phyloP scores from a whole-genome alignment of 2,329 filamentous ascomycete species.

The Exophiala phaeomuriformis region DNA sequence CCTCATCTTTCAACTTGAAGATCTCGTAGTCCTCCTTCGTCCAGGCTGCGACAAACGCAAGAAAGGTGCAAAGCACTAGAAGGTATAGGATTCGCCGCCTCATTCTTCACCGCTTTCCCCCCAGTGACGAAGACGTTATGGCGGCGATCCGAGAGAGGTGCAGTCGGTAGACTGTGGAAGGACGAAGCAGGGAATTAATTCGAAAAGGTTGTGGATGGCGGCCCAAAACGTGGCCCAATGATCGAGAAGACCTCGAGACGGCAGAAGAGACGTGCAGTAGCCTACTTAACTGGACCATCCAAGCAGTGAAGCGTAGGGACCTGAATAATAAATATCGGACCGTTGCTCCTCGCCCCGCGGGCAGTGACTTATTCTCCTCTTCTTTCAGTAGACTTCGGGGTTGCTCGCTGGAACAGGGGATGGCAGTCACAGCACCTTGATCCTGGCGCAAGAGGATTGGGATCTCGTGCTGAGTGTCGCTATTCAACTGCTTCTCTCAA shows the following conservation, averaged over 20 bases:
- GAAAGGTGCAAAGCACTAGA: slow-evolving; percentile 60
- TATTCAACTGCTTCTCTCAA: neutral
- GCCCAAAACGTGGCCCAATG: slow-evolving; percentile 24
- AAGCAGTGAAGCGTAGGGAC: slow-evolving; percentile 5
- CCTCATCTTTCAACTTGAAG: slow-evolving; percentile 87
- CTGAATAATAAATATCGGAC: slow-evolving; percentile 13
- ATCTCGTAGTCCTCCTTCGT: slow-evolving; percentile 96
- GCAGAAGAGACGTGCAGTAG: slow-evolving; percentile 17
- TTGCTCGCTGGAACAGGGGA: slow-evolving; percentile 9
- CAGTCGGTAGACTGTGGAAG: slow-evolving; percentile 1
- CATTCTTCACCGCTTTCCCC: slow-evolving; percentile 49
- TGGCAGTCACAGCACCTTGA: slow-evolving; percentile 21
- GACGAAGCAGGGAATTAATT: slow-evolving; percentile 10
- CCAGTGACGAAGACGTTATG: neutral
- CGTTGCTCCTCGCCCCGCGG: slow-evolving; percentile 1
- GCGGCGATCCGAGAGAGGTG: neutral
- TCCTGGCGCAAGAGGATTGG: slow-evolving; percentile 22
- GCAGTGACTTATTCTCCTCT: slow-evolving; percentile 7
- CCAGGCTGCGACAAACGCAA: slow-evolving; percentile 66
- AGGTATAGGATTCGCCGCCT: slow-evolving; percentile 58
- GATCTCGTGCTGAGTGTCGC: slow-evolving; percentile 1
- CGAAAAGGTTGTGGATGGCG: slow-evolving; percentile 10
- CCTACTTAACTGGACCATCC: slow-evolving; percentile 1
- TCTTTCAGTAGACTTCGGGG: slow-evolving; percentile 7
- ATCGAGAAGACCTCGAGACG: slow-evolving; percentile 5